Evolutionary conservation across 2,329 filamentous ascomycete species (phyloP), one percentile per base, ranked within the genome.

Genomic region (Paraconiothyrium sp.): DNA sequence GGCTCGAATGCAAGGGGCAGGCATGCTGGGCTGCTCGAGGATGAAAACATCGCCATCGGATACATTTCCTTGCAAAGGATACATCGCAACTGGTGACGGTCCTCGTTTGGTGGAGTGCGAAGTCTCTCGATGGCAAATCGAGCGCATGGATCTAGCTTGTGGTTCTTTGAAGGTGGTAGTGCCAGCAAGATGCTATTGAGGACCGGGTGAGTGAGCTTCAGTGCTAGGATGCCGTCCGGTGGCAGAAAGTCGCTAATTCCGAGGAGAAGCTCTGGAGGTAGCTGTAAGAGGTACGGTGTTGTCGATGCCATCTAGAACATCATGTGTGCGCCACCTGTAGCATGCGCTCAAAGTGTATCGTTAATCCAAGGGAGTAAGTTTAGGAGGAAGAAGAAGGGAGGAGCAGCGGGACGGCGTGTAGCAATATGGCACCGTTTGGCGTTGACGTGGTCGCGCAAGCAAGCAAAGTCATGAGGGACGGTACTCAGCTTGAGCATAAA

Each of bases 221-320:
- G 71, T 3, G 80, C 72, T 9, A 82, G 67, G 22, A 76, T 67
- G 30, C 69, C 75, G 44, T 81, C 78, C 0, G 69, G 67, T 6
- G 77, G 69, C 9, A 83, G 74, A 61, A 75, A 63, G 32, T 76
- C 67, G 46, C 69, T 63, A 48, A 82, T 73, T 47, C 79, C 76
- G 57, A 77, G 66, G 24, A 81, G 74, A 4, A 82, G 71, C 63
- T 83, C 81, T 34, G 72, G 67, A 10, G 81, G 81, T 9, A 82
- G 76, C 48, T 50, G 59, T 13, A 72, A 63, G 20, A 78, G 52
- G 13, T 61, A 64, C 41, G 52, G 43, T 24, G 57, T 22, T 2
- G 61, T 11, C 6, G 48, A 39, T 8, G 56, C 50, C 66, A 71
- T 71, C 11, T 22, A 37, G 41, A 20, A 11, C 54, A 51, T n/a